These are phyloP conservation scores for Carallia brachiata DNA, from an alignment of 345 rosid species.

Conservation along the genomic window DNA sequence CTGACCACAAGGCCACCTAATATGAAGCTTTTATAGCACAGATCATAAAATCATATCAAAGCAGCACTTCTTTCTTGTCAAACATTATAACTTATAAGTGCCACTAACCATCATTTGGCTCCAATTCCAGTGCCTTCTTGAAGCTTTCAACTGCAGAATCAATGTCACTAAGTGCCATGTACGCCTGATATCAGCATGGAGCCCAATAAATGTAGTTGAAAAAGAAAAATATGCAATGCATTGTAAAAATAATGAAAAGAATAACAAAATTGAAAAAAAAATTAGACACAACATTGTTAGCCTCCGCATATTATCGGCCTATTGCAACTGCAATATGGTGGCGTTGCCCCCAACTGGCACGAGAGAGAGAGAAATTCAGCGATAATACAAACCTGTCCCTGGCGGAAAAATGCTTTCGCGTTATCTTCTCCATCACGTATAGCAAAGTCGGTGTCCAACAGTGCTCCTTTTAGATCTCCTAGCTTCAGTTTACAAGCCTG, in stretches of 20 bases:
- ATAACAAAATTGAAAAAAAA: not conserved
- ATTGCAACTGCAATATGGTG: too few species aligned
- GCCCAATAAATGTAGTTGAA: not conserved
- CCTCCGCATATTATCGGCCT: too few species aligned
- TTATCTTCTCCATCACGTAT: slow-evolving; percentile 78
- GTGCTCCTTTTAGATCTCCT: slow-evolving; percentile 81
- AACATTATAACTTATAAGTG: not conserved
- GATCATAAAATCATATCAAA: not conserved
- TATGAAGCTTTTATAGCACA: not conserved
- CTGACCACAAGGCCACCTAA: not conserved
- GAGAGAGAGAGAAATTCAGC: not conserved
- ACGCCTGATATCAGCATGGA: slow-evolving; percentile 40
- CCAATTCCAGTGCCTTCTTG: slow-evolving; percentile 68
- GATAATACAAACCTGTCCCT: slow-evolving; percentile 68
- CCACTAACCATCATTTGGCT: slow-evolving; percentile 74
- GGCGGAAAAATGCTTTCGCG: slow-evolving; percentile 87
- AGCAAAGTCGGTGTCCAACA: slow-evolving; percentile 77
- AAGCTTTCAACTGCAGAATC: slow-evolving; percentile 91
- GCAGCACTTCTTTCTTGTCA: not conserved
- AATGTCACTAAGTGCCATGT: slow-evolving; percentile 79
- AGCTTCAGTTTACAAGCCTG: slow-evolving; percentile 86
- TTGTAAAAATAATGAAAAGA: not conserved
- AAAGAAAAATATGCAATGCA: too few species aligned
- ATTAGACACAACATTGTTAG: too few species aligned
- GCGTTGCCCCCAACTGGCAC: too few species aligned